phyloP scores from a whole-genome alignment of 192 early-diverging fungal species.

The Backusella sp. region DNA sequence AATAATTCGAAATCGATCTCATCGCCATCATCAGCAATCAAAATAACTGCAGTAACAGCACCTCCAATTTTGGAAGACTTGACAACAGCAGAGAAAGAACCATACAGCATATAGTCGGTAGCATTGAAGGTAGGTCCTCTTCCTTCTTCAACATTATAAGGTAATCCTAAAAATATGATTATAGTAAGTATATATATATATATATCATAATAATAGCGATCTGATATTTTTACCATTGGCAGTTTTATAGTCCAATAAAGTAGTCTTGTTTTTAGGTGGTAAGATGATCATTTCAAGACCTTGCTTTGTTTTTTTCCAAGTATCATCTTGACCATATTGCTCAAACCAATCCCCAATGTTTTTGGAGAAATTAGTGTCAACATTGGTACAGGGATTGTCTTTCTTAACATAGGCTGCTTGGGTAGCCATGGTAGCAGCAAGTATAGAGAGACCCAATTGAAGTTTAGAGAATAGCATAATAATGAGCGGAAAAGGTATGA shows the following conservation, averaged over 20 bases:
- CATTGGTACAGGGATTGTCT: not conserved
- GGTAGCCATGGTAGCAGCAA: not conserved
- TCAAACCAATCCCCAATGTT: not conserved
- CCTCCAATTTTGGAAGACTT: conserved; percentile 35
- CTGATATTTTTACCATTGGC: not conserved
- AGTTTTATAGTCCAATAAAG: not conserved
- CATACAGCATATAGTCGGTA: conserved; percentile 37
- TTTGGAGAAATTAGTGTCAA: not conserved
- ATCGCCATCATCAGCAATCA: conserved; percentile 42
- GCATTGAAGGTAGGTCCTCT: conserved; percentile 18
- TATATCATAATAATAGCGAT: not conserved
- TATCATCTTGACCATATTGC: not conserved
- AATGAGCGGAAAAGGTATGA: not conserved
- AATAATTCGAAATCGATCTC: conserved; percentile 55
- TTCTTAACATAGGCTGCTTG: not conserved
- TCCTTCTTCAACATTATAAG: conserved; percentile 17
- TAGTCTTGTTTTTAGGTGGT: conserved; percentile 9
- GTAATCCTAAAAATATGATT: not conserved
- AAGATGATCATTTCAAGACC: conserved; percentile 9
- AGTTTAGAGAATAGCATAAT: not conserved
- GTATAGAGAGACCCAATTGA: not conserved
- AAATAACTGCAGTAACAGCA: conserved; percentile 40
- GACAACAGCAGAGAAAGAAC: conserved; percentile 35
- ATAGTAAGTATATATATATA: not conserved
- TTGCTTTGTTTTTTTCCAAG: not conserved